phyloP scores from a whole-genome alignment of 2,329 filamentous ascomycete species.

The Massarina eburnea region DNA sequence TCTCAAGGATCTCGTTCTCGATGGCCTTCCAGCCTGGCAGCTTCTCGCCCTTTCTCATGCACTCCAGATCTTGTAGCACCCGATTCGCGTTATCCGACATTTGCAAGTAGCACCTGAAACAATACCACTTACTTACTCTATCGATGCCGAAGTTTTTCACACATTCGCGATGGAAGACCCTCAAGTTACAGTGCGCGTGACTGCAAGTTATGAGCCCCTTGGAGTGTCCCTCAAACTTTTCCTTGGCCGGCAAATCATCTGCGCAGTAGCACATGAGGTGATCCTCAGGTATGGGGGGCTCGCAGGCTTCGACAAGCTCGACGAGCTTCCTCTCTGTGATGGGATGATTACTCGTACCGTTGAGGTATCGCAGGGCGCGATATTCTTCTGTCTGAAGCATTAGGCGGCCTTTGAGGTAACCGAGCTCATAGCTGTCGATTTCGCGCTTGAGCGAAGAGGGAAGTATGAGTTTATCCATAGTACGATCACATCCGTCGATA shows the following conservation, averaged over 20 bases:
- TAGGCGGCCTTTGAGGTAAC: slow-evolving; percentile 11
- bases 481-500: neutral
- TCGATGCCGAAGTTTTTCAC: slow-evolving; percentile 19
- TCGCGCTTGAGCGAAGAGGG: neutral
- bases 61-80: slow-evolving; percentile 8
- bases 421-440: slow-evolving; percentile 5
- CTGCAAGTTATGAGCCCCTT: slow-evolving; percentile 22
- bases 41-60: neutral
- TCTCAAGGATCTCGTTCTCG: neutral
- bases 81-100: slow-evolving; percentile 16
- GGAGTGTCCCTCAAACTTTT: neutral
- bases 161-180: slow-evolving; percentile 26
- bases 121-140: slow-evolving; percentile 28
- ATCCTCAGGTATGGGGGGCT: neutral
- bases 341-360: neutral
- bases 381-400: slow-evolving; percentile 17
- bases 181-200: slow-evolving; percentile 16
- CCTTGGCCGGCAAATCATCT: neutral
- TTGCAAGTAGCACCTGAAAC: slow-evolving; percentile 19
- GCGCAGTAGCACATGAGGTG: slow-evolving; percentile 25
- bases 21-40: neutral
- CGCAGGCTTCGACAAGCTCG: neutral
- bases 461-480: neutral
- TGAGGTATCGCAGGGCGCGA: neutral
- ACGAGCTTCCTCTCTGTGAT: slow-evolving; percentile 8